Evolutionary conservation across 2,329 filamentous ascomycete genomes (phyloP).

Genomic region (Ophiosphaerella narmari): DNA sequence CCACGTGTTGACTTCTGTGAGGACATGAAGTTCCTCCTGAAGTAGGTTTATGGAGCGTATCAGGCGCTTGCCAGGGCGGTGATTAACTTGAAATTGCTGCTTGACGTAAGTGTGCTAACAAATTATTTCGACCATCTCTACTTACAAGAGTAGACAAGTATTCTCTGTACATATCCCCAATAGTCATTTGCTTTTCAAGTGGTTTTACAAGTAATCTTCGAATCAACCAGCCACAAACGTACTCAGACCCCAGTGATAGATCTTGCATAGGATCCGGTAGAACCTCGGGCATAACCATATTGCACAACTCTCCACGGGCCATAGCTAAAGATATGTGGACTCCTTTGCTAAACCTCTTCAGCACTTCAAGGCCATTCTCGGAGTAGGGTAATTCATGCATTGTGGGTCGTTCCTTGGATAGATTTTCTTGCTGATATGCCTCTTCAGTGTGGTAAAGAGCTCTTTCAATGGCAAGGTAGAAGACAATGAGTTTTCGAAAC

Average conservation of each 20-base stretch:
- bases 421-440: slow-evolving; percentile 1
- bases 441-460: slow-evolving; percentile 23
- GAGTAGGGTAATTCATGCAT: slow-evolving; percentile 9
- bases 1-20: slow-evolving; percentile 30
- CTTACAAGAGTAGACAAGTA: slow-evolving; percentile 40
- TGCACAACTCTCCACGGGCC: slow-evolving; percentile 31
- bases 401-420: neutral
- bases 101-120: slow-evolving; percentile 7
- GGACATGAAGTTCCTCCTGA: slow-evolving; percentile 35
- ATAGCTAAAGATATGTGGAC: slow-evolving; percentile 12
- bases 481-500: slow-evolving; percentile 26
- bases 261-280: slow-evolving; percentile 16
- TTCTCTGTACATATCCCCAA: slow-evolving; percentile 37
- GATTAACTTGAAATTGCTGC: slow-evolving; percentile 44
- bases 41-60: slow-evolving; percentile 40
- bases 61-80: slow-evolving; percentile 38
- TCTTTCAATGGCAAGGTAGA: slow-evolving; percentile 34
- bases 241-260: slow-evolving; percentile 34
- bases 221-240: slow-evolving; percentile 38
- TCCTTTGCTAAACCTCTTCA: slow-evolving; percentile 23
- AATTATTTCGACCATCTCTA: neutral
- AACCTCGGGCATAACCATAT: slow-evolving; percentile 24
- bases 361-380: slow-evolving; percentile 14
- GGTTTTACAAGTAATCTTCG: slow-evolving; percentile 36
- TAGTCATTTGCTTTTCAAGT: slow-evolving; percentile 28